Evolutionary conservation across 768 basidiomycete species (phyloP), one percentile per base, ranked within the genome.

Genomic region (Leccinum disarticulatum): DNA sequence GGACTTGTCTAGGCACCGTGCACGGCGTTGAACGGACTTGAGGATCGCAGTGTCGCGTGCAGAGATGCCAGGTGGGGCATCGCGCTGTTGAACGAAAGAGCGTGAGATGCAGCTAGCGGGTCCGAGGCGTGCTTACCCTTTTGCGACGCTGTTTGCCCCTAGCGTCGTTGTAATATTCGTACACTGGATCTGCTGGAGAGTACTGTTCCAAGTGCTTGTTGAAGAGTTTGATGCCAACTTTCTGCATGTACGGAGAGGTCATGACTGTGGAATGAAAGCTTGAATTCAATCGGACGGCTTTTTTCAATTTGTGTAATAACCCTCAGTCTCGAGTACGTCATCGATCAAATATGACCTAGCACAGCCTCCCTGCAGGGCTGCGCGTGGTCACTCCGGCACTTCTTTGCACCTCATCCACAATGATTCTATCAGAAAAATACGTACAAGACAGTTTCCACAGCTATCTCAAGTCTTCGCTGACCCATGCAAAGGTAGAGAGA

Each of bases 1-100:
- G 2, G 91, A 87, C 73, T 92, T 94, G 76, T 97, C 95, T 56
- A 97, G 87, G 70, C 87, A 84, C 66, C 90, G 91, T 1, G 93
- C 93, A 6, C 93, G 80, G 35, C 81, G 79, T 67, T 90, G 85
- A 33, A 97, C 85, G 19, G 86, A 83, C 64, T 81, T 82, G 46
- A 97, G 79, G 53, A 94, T 87, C 52, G 83, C 83, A 38, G 82
- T 82, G 64, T 97, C 95, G 25, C 89, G 83, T 15, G 80, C 71
- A 0, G 90, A 90, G 3, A 97, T 80, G 0, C 93, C 93, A 9
- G 85, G 83, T 0, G 94, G 94, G 0, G 83, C 73, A 17, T 79
- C 83, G 43, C 91, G 83, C 90, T 91, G 25, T n/a, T 19, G 38
- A 14, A 70, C 78, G 30, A 46, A 17, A 11, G 13, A 36, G n/a